Evolutionary conservation across 441 rosid genomes (phyloP).

Genomic region (Cnidoscolus chayamansa): DNA sequence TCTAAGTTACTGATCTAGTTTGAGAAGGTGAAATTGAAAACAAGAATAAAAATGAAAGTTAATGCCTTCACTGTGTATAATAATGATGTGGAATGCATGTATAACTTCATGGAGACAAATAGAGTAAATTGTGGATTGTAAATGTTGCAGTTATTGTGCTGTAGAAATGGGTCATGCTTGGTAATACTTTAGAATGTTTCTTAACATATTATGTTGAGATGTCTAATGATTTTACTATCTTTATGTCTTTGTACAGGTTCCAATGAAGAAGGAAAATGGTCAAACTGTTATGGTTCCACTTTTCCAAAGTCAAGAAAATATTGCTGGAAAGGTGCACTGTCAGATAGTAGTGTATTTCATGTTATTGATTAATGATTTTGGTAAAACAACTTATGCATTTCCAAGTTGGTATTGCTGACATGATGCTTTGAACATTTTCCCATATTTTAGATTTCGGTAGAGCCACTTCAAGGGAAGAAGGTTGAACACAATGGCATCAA

Average conservation of each 20-base stretch:
- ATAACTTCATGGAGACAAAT: neutral
- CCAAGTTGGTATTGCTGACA: neutral
- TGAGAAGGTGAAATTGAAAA: neutral
- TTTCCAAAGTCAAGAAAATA: constrained; percentile 93
- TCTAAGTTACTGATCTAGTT: neutral
- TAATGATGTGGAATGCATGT: neutral
- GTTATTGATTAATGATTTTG: neutral
- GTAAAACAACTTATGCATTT: neutral
- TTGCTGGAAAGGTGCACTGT: constrained; percentile 69
- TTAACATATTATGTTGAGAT: neutral
- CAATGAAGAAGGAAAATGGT: constrained; percentile 93
- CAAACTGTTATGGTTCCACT: constrained; percentile 78
- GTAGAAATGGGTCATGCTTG: neutral
- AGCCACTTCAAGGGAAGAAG: constrained; percentile 88
- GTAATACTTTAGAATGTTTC: neutral
- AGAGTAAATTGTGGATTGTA: neutral
- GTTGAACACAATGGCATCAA: constrained; percentile 93
- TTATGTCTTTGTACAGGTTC: constrained; percentile 48
- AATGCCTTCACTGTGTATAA: neutral
- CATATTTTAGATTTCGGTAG: constrained; percentile 57
- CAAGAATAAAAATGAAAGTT: too few relatives aligned
- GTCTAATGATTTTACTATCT: neutral
- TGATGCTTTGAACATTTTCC: constrained; percentile 9
- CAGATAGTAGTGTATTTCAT: neutral
- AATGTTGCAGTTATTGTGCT: neutral